Base-by-base conservation (phyloP, 83 land plant species). In the Larix sibirica region DNA sequence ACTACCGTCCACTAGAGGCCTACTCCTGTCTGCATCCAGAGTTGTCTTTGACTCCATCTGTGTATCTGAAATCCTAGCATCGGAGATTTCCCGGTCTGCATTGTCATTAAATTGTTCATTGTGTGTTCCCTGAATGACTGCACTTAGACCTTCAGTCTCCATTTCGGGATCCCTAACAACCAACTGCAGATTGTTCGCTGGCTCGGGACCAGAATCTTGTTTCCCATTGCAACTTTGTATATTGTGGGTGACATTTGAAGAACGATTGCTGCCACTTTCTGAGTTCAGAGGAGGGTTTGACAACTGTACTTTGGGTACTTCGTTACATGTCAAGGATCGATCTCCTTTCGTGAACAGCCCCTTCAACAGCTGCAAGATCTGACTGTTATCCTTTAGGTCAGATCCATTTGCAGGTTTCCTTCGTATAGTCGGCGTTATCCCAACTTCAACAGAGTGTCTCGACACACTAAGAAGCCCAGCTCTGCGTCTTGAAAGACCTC, bases 311-410 rank as follows among this genome's bases (percentile, higher is more conserved):
- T 1, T 47, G 28, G 50, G n/a, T 74, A 7, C 59, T 42, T 74
- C 26, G 13, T n/a, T 44, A 74, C 58, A 74, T 12, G 50, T 6
- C 40, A 54, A 20, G 50, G 77, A 21, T 21, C 58, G 59, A 6
- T 78, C 59, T 62, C 73, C 68, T n/a, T 80, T 66, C 79, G 75
- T 82, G 59, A 83, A 81, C 17, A 77, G 65, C 62, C 80, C 58
- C 68, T 80, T 78, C 7, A 89, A 85, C 80, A 28, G 58, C 24
- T 63, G 18, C 60, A 85, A 75, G 68, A 89, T 89, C 56, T 38
- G 85, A 13, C 40, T 42, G 65, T 87, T 90, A 69, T 88, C 85
- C 21, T 40, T 40, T 47, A 18, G 61, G 0, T 83, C 84, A 44
- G 82, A 62, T 74, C 58, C 28, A 23, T 21, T 42, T 12, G 44